A percentile compares a stretch with the other conserved stretches of the same genome.
phyloP scores from a whole-genome alignment of 768 basidiomycete genomes.

The Butyriboletus loyo region DNA sequence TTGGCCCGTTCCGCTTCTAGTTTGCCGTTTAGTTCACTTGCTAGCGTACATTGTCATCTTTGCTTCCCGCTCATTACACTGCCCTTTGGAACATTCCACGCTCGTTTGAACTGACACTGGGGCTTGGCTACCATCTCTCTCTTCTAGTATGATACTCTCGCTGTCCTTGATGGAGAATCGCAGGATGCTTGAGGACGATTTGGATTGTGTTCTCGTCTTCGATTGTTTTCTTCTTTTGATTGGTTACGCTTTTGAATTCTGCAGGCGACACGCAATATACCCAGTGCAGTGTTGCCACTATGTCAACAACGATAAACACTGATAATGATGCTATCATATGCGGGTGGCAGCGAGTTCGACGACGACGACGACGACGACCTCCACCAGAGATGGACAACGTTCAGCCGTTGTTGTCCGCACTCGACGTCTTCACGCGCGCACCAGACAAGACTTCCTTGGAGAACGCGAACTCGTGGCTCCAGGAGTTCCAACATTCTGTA shows the following conservation, averaged over 20 bases:
- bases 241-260: conserved; percentile 16
- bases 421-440: conserved; percentile 75
- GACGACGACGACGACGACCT: conserved; percentile 16
- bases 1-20: conserved; percentile 35
- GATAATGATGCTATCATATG: conserved; percentile 17
- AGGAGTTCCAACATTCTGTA: conserved; percentile 99
- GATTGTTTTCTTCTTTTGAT: conserved; percentile 4
- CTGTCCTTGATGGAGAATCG: conserved; percentile 36
- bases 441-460: conserved; percentile 84
- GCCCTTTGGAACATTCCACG: conserved; percentile 49
- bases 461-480: conserved; percentile 90
- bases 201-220: conserved; percentile 13
- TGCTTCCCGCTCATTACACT: conserved; percentile 31
- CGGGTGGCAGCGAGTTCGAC: background rate
- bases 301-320: conserved; percentile 32
- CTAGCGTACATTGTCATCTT: conserved; percentile 42
- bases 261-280: conserved; percentile 30
- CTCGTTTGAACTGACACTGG: conserved; percentile 60
- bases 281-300: conserved; percentile 33
- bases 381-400: conserved; percentile 55
- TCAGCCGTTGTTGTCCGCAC: conserved; percentile 68
- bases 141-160: conserved; percentile 47
- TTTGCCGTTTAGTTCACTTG: conserved; percentile 36
- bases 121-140: conserved; percentile 42
- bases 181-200: conserved; percentile 19